These are phyloP conservation scores for Prunus mongolica DNA, from an alignment of 306 rosid species.

Conservation along the genomic window DNA sequence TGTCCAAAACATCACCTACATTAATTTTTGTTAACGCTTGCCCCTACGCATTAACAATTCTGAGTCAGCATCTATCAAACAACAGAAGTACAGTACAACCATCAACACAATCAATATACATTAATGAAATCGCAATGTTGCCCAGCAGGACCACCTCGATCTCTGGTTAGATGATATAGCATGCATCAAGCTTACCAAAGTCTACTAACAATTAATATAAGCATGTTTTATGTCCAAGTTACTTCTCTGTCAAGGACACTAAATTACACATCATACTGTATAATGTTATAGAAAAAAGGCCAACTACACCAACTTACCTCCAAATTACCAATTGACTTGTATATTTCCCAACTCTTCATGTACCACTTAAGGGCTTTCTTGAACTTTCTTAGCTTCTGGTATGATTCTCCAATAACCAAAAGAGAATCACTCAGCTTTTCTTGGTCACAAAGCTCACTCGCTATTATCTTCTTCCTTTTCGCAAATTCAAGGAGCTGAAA, in stretches of 20 bases:
- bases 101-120: slow-evolving; percentile 8
- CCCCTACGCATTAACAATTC: slow-evolving; percentile 48
- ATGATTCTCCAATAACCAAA: slow-evolving; percentile 72
- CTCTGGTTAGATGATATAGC: slow-evolving; percentile 7
- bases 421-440: slow-evolving; percentile 72
- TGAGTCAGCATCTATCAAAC: slow-evolving; percentile 28
- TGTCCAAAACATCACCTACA: slow-evolving; percentile 78
- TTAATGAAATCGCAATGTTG: slow-evolving; percentile 12
- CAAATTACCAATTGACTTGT: slow-evolving; percentile 60
- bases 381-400: slow-evolving; percentile 69
- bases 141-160: slow-evolving; percentile 3
- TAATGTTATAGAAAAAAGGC: slow-evolving; percentile 15
- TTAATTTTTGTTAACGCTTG: slow-evolving; percentile 69
- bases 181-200: neutral
- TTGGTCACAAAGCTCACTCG: slow-evolving; percentile 66
- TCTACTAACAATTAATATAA: neutral
- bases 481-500: slow-evolving; percentile 67
- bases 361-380: slow-evolving; percentile 75
- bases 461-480: slow-evolving; percentile 67
- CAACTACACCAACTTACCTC: slow-evolving; percentile 53
- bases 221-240: neutral
- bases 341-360: slow-evolving; percentile 70
- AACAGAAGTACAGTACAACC: slow-evolving; percentile 4
- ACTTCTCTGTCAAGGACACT: neutral
- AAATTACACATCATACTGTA: neutral